Evolutionary conservation across 2,329 filamentous ascomycete species (phyloP).

Genomic region (Colletotrichum camelliae): DNA sequence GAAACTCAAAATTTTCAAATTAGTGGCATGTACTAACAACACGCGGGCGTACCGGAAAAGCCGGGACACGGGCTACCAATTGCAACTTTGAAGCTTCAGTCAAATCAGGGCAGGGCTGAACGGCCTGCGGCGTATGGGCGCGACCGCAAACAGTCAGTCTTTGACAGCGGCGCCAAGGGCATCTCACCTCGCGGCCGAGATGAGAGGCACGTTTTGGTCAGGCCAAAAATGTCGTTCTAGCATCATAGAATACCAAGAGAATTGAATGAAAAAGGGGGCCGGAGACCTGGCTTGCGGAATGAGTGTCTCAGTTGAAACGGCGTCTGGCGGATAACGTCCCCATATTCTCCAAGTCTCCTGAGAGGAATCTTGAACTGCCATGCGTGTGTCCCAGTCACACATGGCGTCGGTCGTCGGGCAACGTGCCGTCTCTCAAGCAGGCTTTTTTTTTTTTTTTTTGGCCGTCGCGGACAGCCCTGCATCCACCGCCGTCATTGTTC

Average conservation of each 20-base stretch:
- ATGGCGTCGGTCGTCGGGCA: neutral
- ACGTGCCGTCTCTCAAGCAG: neutral
- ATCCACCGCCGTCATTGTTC: neutral
- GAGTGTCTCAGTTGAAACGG: conserved; percentile 14
- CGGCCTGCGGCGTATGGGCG: neutral
- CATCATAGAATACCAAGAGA: conserved; percentile 3
- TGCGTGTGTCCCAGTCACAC: neutral
- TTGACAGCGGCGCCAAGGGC: conserved; percentile 3
- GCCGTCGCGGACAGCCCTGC: neutral
- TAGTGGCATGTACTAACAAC: neutral
- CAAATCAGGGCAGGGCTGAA: neutral
- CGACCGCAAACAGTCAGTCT: neutral
- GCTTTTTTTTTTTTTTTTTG: neutral
- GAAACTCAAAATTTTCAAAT: neutral
- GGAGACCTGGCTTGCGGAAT: conserved; percentile 9
- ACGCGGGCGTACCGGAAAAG: neutral
- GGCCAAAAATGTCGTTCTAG: neutral
- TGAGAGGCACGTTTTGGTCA: neutral
- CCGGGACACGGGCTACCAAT: neutral
- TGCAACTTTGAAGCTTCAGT: neutral
- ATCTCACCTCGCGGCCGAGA: conserved; percentile 17
- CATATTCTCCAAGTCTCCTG: neutral
- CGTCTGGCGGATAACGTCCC: conserved; percentile 4
- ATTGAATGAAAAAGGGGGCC: neutral
- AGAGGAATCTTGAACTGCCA: neutral